Base-by-base conservation (phyloP, 805 yeast genomes). In the Scheffersomyces ergatensis region DNA sequence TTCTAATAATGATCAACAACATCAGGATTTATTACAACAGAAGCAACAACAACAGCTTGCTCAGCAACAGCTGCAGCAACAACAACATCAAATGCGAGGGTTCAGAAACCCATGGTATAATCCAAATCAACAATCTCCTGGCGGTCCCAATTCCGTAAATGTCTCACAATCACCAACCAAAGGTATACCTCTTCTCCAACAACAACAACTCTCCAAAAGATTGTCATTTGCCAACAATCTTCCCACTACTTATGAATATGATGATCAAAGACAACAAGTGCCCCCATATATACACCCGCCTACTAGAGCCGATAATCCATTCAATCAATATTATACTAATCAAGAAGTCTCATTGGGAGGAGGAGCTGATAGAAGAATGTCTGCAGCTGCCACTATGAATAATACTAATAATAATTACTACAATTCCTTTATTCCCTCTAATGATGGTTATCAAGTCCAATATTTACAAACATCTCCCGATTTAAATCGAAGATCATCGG, bases 231-330 rank as follows among this genome's bases (percentile, higher is more conserved):
- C 74, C 11, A 67, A 64, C 47, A 78, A 73, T 43, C 54, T 76
- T 12, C 77, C 79, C 19, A 69, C 76, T 2, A 76, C 80, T 2
- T 76, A 76, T 52, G 82, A 76, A 50, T 54, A 67, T 42, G 70
- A 63, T 13, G 53, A 51, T 27, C 50, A 51, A 36, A 42, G 43
- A 18, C 60, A 50, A 26, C 49, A 48, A 20, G 49, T 47, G 2
- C 57, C 61, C 5, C 62, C 65, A 5, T 63, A 50, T 41, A 54
- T 66, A n/a, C 63, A 63, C 33, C 75, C 75, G 9, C 76, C 76
- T 12, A 62, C 72, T 0, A 56, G 76, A 32, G 73, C 67, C 2
- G 74, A 66, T 39, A 70, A 70, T 44, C 76, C 76, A 3, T 70
- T 70, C 55, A 61, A 65, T 40, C 73, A 65, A 32, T 66, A 68